These are phyloP conservation scores for Trichoderma sp. DNA, from an alignment of 2,329 filamentous ascomycete species.

Conservation along the genomic window DNA sequence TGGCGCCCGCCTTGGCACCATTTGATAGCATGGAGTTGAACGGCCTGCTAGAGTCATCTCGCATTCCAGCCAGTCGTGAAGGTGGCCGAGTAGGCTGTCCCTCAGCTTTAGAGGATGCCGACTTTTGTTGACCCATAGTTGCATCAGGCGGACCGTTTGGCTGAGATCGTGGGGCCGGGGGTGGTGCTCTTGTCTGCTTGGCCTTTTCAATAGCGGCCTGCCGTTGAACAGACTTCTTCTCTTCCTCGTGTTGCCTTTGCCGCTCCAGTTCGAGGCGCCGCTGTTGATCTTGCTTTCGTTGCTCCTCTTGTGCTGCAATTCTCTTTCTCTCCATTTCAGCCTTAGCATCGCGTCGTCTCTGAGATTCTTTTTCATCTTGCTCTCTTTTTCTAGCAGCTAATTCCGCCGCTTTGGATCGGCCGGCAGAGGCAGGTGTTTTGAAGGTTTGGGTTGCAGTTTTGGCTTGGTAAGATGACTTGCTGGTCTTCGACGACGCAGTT, in stretches of 20 bases:
- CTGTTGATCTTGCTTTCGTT: slow-evolving; percentile 62
- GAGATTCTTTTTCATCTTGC: slow-evolving; percentile 78
- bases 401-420: slow-evolving; percentile 72
- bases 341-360: slow-evolving; percentile 80
- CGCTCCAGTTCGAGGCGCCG: slow-evolving; percentile 64
- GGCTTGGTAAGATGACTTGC: slow-evolving; percentile 65
- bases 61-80: slow-evolving; percentile 62
- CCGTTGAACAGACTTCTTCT: slow-evolving; percentile 68
- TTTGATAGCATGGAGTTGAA: slow-evolving; percentile 65
- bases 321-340: slow-evolving; percentile 79
- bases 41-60: slow-evolving; percentile 64
- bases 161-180: slow-evolving; percentile 61
- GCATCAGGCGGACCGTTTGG: slow-evolving; percentile 56
- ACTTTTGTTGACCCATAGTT: slow-evolving; percentile 39
- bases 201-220: slow-evolving; percentile 67
- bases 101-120: slow-evolving; percentile 39
- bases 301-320: slow-evolving; percentile 67
- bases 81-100: slow-evolving; percentile 48
- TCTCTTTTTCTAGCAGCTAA: slow-evolving; percentile 82
- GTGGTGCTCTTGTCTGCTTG: slow-evolving; percentile 66
- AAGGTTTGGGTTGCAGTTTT: slow-evolving; percentile 63
- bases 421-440: slow-evolving; percentile 62
- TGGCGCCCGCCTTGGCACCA: slow-evolving; percentile 63
- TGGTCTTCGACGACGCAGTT: slow-evolving; percentile 62
- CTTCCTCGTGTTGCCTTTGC: slow-evolving; percentile 66